phyloP scores from a whole-genome alignment of 768 basidiomycete genomes.

The Suillus luteus region DNA sequence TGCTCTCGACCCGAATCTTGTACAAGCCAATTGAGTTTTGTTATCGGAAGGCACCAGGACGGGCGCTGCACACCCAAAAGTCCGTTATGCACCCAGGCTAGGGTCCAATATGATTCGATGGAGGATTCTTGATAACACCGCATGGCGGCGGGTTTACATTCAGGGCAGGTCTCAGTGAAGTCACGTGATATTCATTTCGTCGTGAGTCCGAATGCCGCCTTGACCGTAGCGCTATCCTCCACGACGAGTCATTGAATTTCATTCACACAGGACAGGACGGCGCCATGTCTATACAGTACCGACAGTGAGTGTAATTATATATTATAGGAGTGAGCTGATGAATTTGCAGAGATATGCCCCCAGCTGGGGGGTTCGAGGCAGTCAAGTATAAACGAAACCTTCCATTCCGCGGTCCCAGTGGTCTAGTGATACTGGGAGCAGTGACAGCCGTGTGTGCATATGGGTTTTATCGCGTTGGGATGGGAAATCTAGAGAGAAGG shows the following conservation, averaged over 20 bases:
- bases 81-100: conserved; percentile 4
- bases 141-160: neutral
- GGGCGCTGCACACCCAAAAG: neutral
- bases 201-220: neutral
- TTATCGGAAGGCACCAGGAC: conserved; percentile 4
- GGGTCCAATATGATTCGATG: neutral
- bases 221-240: neutral
- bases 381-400: conserved; percentile 96
- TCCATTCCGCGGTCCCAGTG: conserved; percentile 85
- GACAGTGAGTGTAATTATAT: conserved; percentile 27
- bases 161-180: neutral
- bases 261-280: neutral
- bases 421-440: conserved; percentile 81
- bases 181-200: neutral
- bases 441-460: conserved; percentile 84
- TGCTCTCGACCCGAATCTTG: neutral
- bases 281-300: conserved; percentile 28
- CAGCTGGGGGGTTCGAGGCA: conserved; percentile 87
- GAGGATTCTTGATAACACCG: neutral
- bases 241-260: conserved; percentile 1
- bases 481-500: conserved; percentile 92
- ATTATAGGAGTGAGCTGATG: conserved; percentile 14
- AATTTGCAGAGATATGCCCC: conserved; percentile 86
- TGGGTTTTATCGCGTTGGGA: conserved; percentile 90
- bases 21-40: neutral